phyloP scores from a whole-genome alignment of 257 asterid genomes.

The Primulina eburnea region DNA sequence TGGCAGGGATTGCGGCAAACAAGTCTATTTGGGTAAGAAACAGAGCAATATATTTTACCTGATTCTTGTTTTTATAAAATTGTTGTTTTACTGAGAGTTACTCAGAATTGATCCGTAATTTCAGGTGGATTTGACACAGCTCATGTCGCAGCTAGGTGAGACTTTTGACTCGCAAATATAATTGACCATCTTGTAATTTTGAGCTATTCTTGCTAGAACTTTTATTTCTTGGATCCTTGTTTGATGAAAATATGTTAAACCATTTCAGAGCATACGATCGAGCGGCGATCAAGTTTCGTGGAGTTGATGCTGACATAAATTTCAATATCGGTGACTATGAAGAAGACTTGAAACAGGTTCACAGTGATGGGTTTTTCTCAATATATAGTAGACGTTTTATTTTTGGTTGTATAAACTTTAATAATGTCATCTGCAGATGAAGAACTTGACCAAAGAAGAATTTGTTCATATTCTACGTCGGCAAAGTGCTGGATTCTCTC shows the following conservation, averaged over 20 bases:
- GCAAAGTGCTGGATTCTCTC: conserved; percentile 69
- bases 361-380: background rate
- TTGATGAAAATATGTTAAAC: conserved; percentile 2
- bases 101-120: conserved; percentile 18
- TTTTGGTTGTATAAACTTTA: conserved; percentile 15
- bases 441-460: conserved; percentile 61
- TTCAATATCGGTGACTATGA: conserved; percentile 62
- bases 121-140: conserved; percentile 98
- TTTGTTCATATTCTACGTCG: conserved; percentile 75
- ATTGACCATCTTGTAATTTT: conserved; percentile 4
- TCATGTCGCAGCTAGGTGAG: conserved; percentile 86
- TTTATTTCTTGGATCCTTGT: conserved; percentile 3
- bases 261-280: conserved; percentile 72
- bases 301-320: conserved; percentile 83
- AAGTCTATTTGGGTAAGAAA: conserved; percentile 78
- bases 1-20: conserved; percentile 97
- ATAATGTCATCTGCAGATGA: conserved; percentile 45
- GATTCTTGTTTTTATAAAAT: background rate
- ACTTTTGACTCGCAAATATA: background rate
- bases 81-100: background rate
- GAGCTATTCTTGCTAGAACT: conserved; percentile 15
- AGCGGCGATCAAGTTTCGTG: conserved; percentile 86
- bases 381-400: background rate
- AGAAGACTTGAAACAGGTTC: conserved; percentile 74
- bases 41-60: background rate